Conservation (phyloP, 371 early-diverging fungal species). For the Mortierella sp. region DNA sequence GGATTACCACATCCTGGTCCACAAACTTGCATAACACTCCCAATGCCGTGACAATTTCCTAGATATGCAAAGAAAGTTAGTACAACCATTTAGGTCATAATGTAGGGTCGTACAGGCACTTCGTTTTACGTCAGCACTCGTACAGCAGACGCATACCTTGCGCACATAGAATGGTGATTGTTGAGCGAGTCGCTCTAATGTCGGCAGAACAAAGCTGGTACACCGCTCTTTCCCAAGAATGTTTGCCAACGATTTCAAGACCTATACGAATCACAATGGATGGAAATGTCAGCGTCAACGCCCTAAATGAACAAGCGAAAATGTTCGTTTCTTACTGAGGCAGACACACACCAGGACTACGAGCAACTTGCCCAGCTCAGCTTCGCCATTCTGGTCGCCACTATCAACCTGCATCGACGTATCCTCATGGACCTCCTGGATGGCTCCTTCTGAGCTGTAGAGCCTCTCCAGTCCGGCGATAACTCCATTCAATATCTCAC, state of each 20-base stretch:
- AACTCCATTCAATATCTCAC: slow-evolving; percentile 62
- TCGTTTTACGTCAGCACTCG: no score
- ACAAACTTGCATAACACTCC: slow-evolving; percentile 59
- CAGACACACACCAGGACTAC: slow-evolving; percentile 60
- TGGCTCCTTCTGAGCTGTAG: slow-evolving; percentile 39
- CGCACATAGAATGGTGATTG: slow-evolving; percentile 65
- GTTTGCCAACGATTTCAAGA: slow-evolving; percentile 60
- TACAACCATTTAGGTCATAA: no score
- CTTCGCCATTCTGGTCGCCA: slow-evolving; percentile 55
- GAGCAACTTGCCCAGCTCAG: slow-evolving; percentile 65
- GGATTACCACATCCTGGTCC: slow-evolving; percentile 52
- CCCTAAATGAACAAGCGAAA: neutral
- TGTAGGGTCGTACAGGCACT: no score
- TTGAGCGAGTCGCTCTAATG: slow-evolving; percentile 59
- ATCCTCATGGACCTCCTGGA: neutral
- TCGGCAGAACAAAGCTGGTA: slow-evolving; percentile 58
- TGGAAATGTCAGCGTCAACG: neutral
- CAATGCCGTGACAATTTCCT: slow-evolving; percentile 63
- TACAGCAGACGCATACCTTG: slow-evolving; percentile 48
- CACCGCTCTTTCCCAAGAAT: slow-evolving; percentile 59
- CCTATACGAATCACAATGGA: slow-evolving; percentile 37
- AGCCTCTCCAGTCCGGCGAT: slow-evolving; percentile 52
- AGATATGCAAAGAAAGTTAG: no score
- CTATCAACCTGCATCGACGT: neutral
- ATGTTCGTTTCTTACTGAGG: neutral